Conservation (phyloP, 768 basidiomycete genomes). For the Cubamyces sp. region DNA sequence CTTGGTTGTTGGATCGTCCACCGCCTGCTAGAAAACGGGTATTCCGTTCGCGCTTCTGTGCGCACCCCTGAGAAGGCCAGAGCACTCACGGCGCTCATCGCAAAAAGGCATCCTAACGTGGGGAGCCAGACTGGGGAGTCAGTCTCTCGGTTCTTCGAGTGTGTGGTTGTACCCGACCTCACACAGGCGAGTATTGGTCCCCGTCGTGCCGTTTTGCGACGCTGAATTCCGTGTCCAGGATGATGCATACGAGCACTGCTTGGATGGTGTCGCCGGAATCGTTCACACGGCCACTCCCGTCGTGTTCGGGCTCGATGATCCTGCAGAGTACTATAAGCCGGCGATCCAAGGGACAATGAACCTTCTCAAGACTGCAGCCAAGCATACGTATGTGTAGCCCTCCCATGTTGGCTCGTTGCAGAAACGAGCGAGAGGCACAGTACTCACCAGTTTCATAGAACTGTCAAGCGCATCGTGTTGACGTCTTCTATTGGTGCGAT, state of each 20-base stretch:
- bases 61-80: constrained; percentile 59
- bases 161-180: constrained; percentile 1
- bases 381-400: background rate
- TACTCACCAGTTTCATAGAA: background rate
- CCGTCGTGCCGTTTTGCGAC: too few relatives aligned
- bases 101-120: background rate
- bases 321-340: constrained; percentile 63
- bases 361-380: constrained; percentile 56
- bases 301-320: constrained; percentile 46
- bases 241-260: constrained; percentile 75
- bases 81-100: constrained; percentile 54
- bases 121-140: too few relatives aligned
- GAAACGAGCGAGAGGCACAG: too few relatives aligned
- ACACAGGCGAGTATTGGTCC: background rate
- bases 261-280: constrained; percentile 72
- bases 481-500: background rate
- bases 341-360: constrained; percentile 72
- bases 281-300: constrained; percentile 71
- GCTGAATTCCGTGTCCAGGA: constrained; percentile 39
- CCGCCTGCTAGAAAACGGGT: constrained; percentile 59
- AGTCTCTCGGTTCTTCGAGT: too few relatives aligned
- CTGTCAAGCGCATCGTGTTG: background rate
- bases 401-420: background rate
- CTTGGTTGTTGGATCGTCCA: constrained; percentile 59
- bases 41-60: constrained; percentile 62